Evolutionary conservation across 139 green algal species (phyloP).

Genomic region (Chlorella sp.): DNA sequence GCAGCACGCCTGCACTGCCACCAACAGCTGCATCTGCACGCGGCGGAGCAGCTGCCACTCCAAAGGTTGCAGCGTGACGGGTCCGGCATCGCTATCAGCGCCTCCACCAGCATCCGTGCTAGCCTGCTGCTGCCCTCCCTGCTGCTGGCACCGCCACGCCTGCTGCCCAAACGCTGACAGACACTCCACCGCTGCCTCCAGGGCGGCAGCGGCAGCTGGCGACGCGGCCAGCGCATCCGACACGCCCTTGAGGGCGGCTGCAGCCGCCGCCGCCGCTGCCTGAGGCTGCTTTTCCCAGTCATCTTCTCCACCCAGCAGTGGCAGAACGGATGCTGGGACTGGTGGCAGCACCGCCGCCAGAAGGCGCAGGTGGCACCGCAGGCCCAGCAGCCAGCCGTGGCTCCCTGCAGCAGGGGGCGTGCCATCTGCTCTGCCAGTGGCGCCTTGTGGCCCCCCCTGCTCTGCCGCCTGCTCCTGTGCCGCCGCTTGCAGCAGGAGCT

Average conservation of each 20-base stretch:
- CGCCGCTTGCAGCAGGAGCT: slow-evolving; percentile 10
- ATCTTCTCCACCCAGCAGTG: background rate
- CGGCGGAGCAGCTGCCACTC: background rate
- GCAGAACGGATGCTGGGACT: background rate
- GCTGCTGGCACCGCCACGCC: background rate
- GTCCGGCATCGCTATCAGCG: too few species aligned
- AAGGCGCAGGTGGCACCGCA: slow-evolving; percentile 23
- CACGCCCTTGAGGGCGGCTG: background rate
- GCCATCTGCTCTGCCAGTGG: too few species aligned
- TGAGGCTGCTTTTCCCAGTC: background rate
- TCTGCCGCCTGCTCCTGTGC: too few species aligned
- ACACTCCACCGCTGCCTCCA: slow-evolving; percentile 6
- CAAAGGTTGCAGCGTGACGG: background rate
- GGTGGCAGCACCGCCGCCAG: slow-evolving; percentile 3
- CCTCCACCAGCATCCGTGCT: too few species aligned
- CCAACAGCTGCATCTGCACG: slow-evolving; percentile 10
- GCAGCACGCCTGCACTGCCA: too few species aligned
- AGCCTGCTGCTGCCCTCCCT: background rate
- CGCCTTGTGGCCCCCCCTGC: too few species aligned
- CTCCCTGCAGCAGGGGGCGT: too few species aligned
- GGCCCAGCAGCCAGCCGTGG: background rate
- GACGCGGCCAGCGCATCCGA: background rate
- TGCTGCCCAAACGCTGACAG: slow-evolving; percentile 3
- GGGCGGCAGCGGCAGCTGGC: background rate
- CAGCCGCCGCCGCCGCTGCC: background rate